Evolutionary conservation across 2,329 filamentous ascomycete genomes (phyloP).

Genomic region (Aspergillus versicolor): DNA sequence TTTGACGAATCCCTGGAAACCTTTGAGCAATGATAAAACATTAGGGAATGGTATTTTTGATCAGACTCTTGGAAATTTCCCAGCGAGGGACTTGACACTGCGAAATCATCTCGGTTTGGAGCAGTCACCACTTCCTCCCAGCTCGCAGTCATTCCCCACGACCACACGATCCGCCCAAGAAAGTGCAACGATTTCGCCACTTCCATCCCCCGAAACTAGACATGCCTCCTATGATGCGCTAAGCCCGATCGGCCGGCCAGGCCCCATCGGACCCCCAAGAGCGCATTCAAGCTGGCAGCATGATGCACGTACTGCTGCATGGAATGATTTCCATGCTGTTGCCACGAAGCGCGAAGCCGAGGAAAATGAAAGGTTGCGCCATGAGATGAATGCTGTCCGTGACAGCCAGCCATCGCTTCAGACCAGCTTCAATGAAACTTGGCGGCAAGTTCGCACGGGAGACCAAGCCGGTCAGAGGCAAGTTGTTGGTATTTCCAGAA

Average conservation of each 20-base stretch:
- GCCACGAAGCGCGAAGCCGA: constrained; percentile 42
- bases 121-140: constrained; percentile 36
- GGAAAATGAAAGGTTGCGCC: constrained; percentile 40
- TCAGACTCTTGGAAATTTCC: constrained; percentile 50
- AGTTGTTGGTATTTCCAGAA: constrained; percentile 37
- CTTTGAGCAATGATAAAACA: constrained; percentile 54
- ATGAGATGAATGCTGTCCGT: constrained; percentile 39
- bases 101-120: constrained; percentile 42
- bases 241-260: constrained; percentile 42
- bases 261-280: constrained; percentile 48
- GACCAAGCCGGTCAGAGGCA: constrained; percentile 42
- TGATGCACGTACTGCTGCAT: constrained; percentile 36
- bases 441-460: constrained; percentile 45
- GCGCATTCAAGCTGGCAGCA: constrained; percentile 33
- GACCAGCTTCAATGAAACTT: constrained; percentile 45
- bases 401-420: constrained; percentile 36
- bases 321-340: constrained; percentile 45
- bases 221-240: constrained; percentile 39
- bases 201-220: constrained; percentile 42
- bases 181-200: constrained; percentile 30
- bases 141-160: constrained; percentile 31
- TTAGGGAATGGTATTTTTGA: constrained; percentile 66
- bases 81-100: constrained; percentile 45
- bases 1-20: constrained; percentile 58
- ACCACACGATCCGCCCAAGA: constrained; percentile 35